Conservation (phyloP, 306 rosid genomes). For the Quercus variabilis region DNA sequence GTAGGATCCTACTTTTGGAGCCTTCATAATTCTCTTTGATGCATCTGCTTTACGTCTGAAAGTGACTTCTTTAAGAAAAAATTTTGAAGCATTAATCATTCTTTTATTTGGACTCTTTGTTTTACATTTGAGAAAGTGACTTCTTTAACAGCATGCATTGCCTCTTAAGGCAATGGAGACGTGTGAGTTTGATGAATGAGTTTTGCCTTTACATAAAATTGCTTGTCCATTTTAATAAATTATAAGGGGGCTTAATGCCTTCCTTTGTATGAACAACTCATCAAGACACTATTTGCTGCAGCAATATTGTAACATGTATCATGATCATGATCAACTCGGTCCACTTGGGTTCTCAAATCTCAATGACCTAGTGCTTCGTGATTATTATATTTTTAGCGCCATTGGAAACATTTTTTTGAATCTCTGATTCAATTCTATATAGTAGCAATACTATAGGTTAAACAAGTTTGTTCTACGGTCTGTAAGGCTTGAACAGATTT, state of each 20-base stretch:
- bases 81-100: not conserved
- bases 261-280: not conserved
- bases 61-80: no score
- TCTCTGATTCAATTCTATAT: no score
- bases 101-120: not conserved
- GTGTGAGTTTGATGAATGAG: not conserved
- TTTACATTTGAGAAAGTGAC: not conserved
- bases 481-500: no score
- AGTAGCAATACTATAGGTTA: no score
- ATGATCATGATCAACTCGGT: not conserved
- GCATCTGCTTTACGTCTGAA: no score
- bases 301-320: not conserved
- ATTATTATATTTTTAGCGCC: no score
- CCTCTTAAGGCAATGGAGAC: not conserved
- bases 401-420: no score
- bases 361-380: no score
- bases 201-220: not conserved
- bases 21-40: not conserved
- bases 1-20: not conserved
- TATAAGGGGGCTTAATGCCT: not conserved
- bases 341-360: no score
- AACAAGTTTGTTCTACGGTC: no score
- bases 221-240: not conserved
- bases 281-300: not conserved
- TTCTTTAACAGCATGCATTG: no score